A percentile compares a stretch with the other conserved stretches of the same genome.
Evolutionary conservation across 345 rosid genomes (phyloP).

Genomic region (Syzygium oleosum): DNA sequence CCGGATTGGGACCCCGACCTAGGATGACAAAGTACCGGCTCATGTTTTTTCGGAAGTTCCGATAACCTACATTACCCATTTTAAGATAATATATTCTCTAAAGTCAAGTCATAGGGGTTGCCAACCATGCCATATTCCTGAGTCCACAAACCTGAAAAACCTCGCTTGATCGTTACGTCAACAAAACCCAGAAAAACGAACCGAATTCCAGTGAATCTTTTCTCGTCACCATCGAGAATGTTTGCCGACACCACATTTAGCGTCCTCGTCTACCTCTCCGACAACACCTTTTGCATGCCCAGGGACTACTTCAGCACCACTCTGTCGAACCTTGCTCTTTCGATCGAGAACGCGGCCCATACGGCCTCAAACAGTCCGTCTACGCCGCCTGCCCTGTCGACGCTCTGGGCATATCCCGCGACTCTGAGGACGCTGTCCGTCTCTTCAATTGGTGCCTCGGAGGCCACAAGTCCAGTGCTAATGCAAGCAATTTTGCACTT

Average conservation of each 20-base stretch:
- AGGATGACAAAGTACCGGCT: neutral
- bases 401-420: constrained; percentile 76
- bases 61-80: neutral
- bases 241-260: constrained; percentile 37
- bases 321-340: constrained; percentile 63
- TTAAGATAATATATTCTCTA: neutral
- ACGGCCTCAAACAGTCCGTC: constrained; percentile 84
- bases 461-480: constrained; percentile 57
- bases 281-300: constrained; percentile 64
- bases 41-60: neutral
- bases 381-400: constrained; percentile 73
- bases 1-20: neutral
- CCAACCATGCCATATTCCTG: neutral
- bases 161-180: neutral
- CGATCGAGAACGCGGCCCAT: constrained; percentile 82
- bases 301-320: constrained; percentile 59
- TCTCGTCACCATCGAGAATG: neutral
- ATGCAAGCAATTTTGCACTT: constrained; percentile 71
- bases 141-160: neutral
- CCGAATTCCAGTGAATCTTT: neutral
- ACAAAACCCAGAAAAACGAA: neutral
- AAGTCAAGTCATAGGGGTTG: neutral
- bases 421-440: constrained; percentile 70
- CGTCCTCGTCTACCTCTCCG: constrained; percentile 64
- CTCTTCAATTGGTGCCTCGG: constrained; percentile 96